These are phyloP conservation scores for Gypsophila paniculata DNA, from an alignment of 179 eudicot species.

Conservation along the genomic window DNA sequence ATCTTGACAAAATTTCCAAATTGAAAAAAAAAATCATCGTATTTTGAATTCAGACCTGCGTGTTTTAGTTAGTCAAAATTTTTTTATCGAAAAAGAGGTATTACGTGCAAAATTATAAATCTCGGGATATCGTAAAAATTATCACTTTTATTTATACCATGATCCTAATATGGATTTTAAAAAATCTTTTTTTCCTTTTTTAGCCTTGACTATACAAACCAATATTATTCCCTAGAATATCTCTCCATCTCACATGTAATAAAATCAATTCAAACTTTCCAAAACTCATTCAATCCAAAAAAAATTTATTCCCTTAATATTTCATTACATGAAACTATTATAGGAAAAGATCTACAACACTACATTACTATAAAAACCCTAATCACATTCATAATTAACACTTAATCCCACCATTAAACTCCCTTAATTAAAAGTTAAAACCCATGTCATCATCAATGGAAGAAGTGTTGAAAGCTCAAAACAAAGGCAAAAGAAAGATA, in stretches of 20 bases:
- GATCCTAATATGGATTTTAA: too few relatives aligned
- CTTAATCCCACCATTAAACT: neutral
- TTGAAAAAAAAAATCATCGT: too few relatives aligned
- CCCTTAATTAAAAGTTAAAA: neutral
- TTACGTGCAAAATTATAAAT: too few relatives aligned
- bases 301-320: neutral
- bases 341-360: neutral
- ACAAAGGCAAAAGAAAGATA: slow-evolving; percentile 20
- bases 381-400: neutral
- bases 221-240: neutral
- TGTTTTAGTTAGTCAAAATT: too few relatives aligned
- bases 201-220: too few relatives aligned
- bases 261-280: slow-evolving; percentile 4
- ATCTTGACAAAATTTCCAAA: too few relatives aligned
- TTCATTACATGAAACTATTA: neutral
- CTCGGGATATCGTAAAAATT: too few relatives aligned
- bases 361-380: neutral
- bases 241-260: neutral
- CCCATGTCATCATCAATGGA: neutral
- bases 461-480: neutral
- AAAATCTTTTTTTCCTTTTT: too few relatives aligned
- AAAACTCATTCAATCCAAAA: neutral
- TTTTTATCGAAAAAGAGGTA: too few relatives aligned
- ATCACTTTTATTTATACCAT: too few relatives aligned
- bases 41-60: too few relatives aligned